A percentile compares a stretch with the other conserved stretches of the same genome.
Evolutionary conservation across 116 monocot species (phyloP).

Genomic region (Thalassia testudinum): DNA sequence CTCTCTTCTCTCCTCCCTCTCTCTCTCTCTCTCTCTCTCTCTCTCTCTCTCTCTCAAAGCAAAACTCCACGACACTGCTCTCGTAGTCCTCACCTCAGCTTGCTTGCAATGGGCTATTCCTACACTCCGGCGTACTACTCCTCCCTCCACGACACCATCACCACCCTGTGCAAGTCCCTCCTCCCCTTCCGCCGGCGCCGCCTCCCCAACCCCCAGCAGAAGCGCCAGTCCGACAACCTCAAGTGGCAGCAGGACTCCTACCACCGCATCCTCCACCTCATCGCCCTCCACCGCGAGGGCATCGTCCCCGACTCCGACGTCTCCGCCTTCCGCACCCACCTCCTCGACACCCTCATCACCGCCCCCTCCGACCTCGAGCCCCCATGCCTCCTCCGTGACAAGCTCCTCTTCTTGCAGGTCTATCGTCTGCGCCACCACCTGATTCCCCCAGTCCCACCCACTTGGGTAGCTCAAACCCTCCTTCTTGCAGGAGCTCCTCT

Average conservation of each 20-base stretch:
- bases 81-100: no score
- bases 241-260: conserved; percentile 98
- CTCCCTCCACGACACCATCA: conserved; percentile 67
- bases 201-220: conserved; percentile 17
- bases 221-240: conserved; percentile 55
- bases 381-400: conserved; percentile 45
- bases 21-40: no score
- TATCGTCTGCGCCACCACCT: no score
- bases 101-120: conserved; percentile 40
- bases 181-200: conserved; percentile 62
- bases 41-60: no score
- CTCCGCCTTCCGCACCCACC: conserved; percentile 37
- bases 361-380: conserved; percentile 46
- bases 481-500: conserved; percentile 46
- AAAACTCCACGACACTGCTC: no score
- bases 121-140: conserved; percentile 85
- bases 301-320: conserved; percentile 53
- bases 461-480: neutral
- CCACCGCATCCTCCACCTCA: conserved; percentile 77
- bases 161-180: conserved; percentile 76
- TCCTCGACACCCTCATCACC: conserved; percentile 66
- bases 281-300: conserved; percentile 63
- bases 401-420: conserved; percentile 86
- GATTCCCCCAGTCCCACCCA: no score
- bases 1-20: no score